phyloP scores from a whole-genome alignment of 73 alveolate species.

The Symbiodinium natans region DNA sequence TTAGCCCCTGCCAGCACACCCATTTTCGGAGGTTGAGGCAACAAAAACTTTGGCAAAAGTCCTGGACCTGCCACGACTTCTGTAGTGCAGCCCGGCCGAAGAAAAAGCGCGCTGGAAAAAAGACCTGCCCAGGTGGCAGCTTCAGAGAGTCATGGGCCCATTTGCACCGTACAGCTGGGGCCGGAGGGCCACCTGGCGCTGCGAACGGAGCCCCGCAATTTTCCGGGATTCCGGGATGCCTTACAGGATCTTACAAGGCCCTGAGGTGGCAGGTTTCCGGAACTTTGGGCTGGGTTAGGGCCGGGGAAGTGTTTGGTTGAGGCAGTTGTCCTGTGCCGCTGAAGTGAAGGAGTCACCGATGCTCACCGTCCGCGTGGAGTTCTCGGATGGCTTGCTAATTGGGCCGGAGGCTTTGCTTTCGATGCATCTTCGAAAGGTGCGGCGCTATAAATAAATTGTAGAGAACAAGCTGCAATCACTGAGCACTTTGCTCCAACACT shows the following conservation, averaged over 20 bases:
- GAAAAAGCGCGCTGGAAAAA: background rate
- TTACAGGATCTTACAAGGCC: background rate
- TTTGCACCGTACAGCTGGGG: background rate
- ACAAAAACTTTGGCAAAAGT: too few relatives aligned
- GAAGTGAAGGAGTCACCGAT: constrained; percentile 49
- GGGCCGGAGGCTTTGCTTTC: background rate
- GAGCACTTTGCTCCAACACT: too few relatives aligned
- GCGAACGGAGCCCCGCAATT: constrained; percentile 34
- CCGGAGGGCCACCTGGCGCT: constrained; percentile 38
- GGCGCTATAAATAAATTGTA: too few relatives aligned
- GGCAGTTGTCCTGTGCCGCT: background rate
- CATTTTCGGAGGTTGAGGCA: background rate
- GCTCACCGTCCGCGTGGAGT: constrained; percentile 44
- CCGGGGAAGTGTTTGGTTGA: too few relatives aligned
- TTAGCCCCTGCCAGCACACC: background rate
- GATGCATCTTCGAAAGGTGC: too few relatives aligned
- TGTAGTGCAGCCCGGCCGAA: too few relatives aligned
- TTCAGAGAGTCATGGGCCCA: background rate
- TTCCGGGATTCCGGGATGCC: background rate
- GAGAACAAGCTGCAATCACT: background rate
- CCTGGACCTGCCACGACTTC: too few relatives aligned
- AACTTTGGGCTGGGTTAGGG: too few relatives aligned
- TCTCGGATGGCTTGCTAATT: constrained; percentile 39
- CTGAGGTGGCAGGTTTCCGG: too few relatives aligned
- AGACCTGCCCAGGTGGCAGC: background rate